Evolutionary conservation across 2,329 filamentous ascomycete species (phyloP), one percentile per base, ranked within the genome.

Genomic region (Alternaria hordeiaustralica): DNA sequence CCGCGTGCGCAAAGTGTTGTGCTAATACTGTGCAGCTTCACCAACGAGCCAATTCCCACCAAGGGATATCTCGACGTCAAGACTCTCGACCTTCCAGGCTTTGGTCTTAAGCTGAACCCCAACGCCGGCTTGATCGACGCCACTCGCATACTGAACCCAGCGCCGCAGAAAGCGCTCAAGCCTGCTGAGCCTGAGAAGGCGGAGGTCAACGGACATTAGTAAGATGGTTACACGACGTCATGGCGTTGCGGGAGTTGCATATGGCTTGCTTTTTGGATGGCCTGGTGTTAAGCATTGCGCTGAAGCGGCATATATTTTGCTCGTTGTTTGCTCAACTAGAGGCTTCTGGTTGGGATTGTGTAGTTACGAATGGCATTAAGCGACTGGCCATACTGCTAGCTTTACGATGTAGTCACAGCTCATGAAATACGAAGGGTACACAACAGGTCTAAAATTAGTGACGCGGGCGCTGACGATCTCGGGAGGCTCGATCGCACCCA

Each of bases 101-200:
- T 97, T 75, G 94, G 94, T 5, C 85, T 97, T 55, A 94, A 94
- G 63, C 81, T 97, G 61, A 97, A 96, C 80, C 93, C 93, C 1
- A 87, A 87, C 18, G 92, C 91, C 25, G 92, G 92, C 76, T 83
- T 97, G 65, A 92, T 97, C 58, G 88, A 94, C 44, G 92, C 92
- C 6, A 84, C 88, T 50, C 87, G 89, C 60, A 86, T 97, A 15
- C 83, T 97, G 60, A 92, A 87, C 55, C 90, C 92, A 20, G 89
- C 77, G 73, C 91, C 81, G 64, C 68, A 71, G 33, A 83, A 77
- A 71, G 74, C 82, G 15, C 68, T 85, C 64, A 78, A 78, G 64
- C 64, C 71, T 9, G 63, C 69, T 9, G 73, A 75, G 49, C 51
- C 46, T 13, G 70, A 77, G 60, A 64, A 70, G 44, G 59, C 61